Evolutionary conservation across 2,329 filamentous ascomycete species (phyloP), one percentile per base, ranked within the genome.

Genomic region (Phaeophleospora eucalypticola): DNA sequence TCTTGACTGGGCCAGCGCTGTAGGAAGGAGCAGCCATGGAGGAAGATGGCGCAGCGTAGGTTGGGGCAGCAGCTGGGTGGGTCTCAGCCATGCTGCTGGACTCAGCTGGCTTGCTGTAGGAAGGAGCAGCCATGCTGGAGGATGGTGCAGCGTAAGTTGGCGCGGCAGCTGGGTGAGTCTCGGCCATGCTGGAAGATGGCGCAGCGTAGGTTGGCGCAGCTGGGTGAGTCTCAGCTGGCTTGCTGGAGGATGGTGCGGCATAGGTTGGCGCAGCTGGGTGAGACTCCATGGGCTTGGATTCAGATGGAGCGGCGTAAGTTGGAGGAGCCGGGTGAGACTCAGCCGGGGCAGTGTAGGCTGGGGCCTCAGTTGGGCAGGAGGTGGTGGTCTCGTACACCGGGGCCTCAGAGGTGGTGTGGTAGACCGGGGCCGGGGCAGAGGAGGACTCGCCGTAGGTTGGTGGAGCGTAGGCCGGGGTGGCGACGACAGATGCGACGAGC

Each of bases 401-500:
- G 24, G 40, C 15, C 6, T 14, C 36, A 24, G 41, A 14, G n/a
- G 41, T 20, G 41, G 17, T 36, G 41, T 27, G 18, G 27, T 34
- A 44, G 17, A 18, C 34, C 14, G 32, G 17, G 8, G 35, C 36
- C 15, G 48, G 48, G 24, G 7, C 24, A 12, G 24, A 29, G 12
- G 24, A 17, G 35, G 7, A 20, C 37, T 40, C 19, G 27, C 37
- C 20, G 27, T 36, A 16, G 37, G 24, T 7, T 29, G 24, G n/a
- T n/a, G n/a, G n/a, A n/a, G n/a, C 17, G 29, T 44, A 34, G 34
- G 33, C 35, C 7, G 51, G 54, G 14, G 43, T 32, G 40, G 54
- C 54, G 39, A 54, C 24, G 27, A 41, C 52, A 40, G 44, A 39
- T 36, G 52, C 54, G 49, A 57, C 44, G 17, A 57, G 54, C 32